These are phyloP conservation scores for Leucogyrophana mollusca DNA, from an alignment of 768 basidiomycete genomes.

Conservation along the genomic window DNA sequence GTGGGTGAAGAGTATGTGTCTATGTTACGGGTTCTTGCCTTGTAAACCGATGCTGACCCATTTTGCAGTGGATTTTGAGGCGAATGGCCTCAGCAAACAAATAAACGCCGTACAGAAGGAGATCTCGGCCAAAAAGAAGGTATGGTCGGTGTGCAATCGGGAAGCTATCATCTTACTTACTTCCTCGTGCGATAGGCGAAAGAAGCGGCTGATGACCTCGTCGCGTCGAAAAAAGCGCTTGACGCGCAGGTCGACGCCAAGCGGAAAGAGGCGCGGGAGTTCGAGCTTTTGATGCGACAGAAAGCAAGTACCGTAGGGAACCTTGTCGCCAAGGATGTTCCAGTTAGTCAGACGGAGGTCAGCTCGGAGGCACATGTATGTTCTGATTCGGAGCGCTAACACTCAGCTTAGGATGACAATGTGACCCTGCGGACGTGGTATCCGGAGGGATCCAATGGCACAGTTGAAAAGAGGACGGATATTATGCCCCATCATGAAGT, in stretches of 20 bases:
- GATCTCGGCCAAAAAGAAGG: slow-evolving; percentile 94
- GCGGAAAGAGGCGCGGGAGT: slow-evolving; percentile 74
- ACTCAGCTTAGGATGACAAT: slow-evolving; percentile 79
- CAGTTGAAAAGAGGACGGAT: slow-evolving; percentile 67
- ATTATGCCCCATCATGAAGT: slow-evolving; percentile 99
- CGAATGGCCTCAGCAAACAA: slow-evolving; percentile 73
- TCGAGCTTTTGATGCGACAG: slow-evolving; percentile 73
- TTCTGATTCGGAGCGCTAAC: neutral
- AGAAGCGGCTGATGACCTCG: slow-evolving; percentile 84
- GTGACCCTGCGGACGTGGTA: slow-evolving; percentile 79
- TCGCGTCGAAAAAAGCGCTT: slow-evolving; percentile 79
- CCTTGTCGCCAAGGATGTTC: slow-evolving; percentile 84
- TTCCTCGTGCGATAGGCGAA: slow-evolving; percentile 68
- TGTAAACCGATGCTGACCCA: slow-evolving; percentile 4
- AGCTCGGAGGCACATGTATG: slow-evolving; percentile 13
- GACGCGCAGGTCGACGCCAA: slow-evolving; percentile 78
- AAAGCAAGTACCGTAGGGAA: slow-evolving; percentile 88
- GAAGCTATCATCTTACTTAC: neutral
- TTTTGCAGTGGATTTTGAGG: slow-evolving; percentile 79
- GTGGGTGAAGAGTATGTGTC: slow-evolving; percentile 87
- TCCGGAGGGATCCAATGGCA: slow-evolving; percentile 70
- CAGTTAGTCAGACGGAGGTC: slow-evolving; percentile 88
- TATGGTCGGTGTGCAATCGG: slow-evolving; percentile 17
- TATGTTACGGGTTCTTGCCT: slow-evolving; percentile 1
- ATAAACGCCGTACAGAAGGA: slow-evolving; percentile 93